phyloP scores from a whole-genome alignment of 2,329 filamentous ascomycete genomes.

The Fusarium nelsonii region DNA sequence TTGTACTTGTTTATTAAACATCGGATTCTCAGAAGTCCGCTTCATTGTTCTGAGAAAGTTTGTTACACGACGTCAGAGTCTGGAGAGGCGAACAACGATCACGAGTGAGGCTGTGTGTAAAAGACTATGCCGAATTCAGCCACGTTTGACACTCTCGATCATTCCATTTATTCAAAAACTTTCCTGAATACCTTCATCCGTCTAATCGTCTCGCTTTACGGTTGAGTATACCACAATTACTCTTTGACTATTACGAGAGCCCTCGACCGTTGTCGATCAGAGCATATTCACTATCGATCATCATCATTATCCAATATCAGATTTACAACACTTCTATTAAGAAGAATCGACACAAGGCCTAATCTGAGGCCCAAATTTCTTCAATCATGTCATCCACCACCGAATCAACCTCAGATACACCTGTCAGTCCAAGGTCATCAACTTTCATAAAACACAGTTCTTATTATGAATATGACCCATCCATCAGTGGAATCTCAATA shows the following conservation, averaged over 20 bases:
- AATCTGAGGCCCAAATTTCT: not conserved
- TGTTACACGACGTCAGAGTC: not conserved
- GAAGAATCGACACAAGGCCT: not conserved
- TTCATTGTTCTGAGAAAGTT: not conserved
- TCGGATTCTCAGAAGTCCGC: not conserved
- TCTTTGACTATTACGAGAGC: not conserved
- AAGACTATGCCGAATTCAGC: constrained; percentile 31
- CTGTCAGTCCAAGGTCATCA: constrained; percentile 23
- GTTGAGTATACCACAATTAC: not conserved
- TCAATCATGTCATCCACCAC: constrained; percentile 24
- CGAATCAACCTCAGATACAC: constrained; percentile 15
- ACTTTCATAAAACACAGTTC: constrained; percentile 33
- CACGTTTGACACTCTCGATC: constrained; percentile 4
- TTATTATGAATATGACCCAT: constrained; percentile 44
- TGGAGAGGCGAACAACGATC: not conserved
- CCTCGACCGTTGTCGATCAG: not conserved
- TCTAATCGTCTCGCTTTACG: not conserved
- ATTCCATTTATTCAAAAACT: constrained; percentile 13
- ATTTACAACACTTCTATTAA: not conserved
- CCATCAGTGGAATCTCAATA: constrained; percentile 40
- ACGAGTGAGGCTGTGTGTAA: constrained; percentile 4
- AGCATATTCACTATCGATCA: not conserved
- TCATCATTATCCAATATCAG: not conserved
- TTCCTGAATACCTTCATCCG: not conserved
- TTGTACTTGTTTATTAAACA: constrained; percentile 8